Percentiles rank a stretch among this genome's conserved stretches.
These are phyloP conservation scores for Yarrowia keelungensis DNA, from an alignment of 805 yeast genomes.

Conservation along the genomic window DNA sequence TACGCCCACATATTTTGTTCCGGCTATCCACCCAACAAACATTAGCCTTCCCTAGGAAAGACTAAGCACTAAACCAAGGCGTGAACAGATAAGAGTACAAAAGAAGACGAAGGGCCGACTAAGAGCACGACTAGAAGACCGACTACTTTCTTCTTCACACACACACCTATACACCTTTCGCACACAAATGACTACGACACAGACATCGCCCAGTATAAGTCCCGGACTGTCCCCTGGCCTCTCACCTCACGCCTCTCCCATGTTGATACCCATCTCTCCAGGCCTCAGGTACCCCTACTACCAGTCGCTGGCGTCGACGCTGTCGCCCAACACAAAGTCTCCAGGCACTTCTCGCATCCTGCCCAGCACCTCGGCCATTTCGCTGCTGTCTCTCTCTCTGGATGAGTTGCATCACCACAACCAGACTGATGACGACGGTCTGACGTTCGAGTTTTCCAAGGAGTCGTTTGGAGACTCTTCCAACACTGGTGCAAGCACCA, in stretches of 20 bases:
- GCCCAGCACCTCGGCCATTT: conserved; percentile 39
- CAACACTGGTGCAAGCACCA: not conserved
- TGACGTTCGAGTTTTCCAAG: conserved; percentile 33
- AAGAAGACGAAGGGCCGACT: too few relatives aligned
- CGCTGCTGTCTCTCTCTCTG: conserved; percentile 34
- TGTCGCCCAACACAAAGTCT: conserved; percentile 24
- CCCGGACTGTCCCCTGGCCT: conserved; percentile 20
- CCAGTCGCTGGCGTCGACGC: conserved; percentile 29
- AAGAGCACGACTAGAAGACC: too few relatives aligned
- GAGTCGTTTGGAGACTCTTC: conserved; percentile 1
- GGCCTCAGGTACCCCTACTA: conserved; percentile 35
- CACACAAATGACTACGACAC: conserved; percentile 4
- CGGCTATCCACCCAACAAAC: not conserved
- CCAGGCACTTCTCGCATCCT: conserved; percentile 27
- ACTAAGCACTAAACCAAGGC: too few relatives aligned
- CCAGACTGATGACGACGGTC: conserved; percentile 17
- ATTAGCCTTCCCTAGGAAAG: not conserved
- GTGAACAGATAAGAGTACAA: too few relatives aligned
- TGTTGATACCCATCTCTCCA: conserved; percentile 36
- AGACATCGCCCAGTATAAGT: conserved; percentile 6
- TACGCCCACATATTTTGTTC: too few relatives aligned
- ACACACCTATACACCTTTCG: not conserved
- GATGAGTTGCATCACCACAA: conserved; percentile 12
- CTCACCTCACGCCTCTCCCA: conserved; percentile 35
- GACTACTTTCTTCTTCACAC: not conserved